phyloP scores from a whole-genome alignment of 257 asterid genomes.

The Solanum pimpinellifolium region DNA sequence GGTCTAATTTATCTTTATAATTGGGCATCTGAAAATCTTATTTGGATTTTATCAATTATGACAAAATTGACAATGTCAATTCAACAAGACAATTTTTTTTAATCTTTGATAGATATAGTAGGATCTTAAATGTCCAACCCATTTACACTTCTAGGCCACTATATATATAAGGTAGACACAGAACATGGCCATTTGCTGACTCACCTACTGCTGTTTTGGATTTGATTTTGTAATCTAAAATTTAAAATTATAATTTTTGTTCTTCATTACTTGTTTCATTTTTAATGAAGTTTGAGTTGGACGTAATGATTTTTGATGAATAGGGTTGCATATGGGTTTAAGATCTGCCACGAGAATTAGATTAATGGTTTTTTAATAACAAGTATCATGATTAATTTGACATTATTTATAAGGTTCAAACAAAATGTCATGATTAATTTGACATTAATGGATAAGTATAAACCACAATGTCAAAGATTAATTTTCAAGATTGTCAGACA shows the following conservation, averaged over 20 bases:
- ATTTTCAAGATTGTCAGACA: neutral
- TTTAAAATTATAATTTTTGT: neutral
- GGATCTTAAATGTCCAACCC: neutral
- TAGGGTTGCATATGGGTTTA: neutral
- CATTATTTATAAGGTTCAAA: neutral
- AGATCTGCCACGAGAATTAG: neutral
- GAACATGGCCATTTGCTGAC: neutral
- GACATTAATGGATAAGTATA: neutral
- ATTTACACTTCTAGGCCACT: neutral
- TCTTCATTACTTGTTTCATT: neutral
- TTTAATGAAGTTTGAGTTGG: neutral
- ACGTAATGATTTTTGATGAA: neutral
- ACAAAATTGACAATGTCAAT: slow-evolving; percentile 15
- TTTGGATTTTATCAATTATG: slow-evolving; percentile 42
- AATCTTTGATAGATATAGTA: neutral
- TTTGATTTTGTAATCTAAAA: neutral
- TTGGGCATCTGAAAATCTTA: slow-evolving; percentile 36
- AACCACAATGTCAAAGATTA: neutral
- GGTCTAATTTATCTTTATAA: slow-evolving; percentile 19
- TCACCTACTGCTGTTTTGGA: neutral
- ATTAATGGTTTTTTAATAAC: neutral
- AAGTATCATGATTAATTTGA: neutral
- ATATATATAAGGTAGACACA: neutral
- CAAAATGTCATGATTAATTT: neutral
- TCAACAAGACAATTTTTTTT: slow-evolving; percentile 11